These are phyloP conservation scores for Talaromyces albobiverticillius DNA, from an alignment of 2,329 filamentous ascomycete species.

Conservation along the genomic window DNA sequence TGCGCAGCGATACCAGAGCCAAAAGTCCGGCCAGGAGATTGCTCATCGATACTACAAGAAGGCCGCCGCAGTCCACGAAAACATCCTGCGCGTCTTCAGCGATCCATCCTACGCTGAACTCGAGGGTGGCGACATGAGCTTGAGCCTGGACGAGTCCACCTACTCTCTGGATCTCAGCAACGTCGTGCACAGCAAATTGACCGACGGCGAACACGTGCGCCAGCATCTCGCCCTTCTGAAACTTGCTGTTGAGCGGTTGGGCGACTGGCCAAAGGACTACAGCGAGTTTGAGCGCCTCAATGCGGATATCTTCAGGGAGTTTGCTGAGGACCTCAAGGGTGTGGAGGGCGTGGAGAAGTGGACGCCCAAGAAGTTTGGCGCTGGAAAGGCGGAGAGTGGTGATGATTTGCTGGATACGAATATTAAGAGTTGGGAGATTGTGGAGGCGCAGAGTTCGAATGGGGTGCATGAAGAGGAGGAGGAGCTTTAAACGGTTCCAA, in stretches of 20 bases:
- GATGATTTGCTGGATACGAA: conserved; percentile 27
- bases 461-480: conserved; percentile 19
- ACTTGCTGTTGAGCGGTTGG: conserved; percentile 38
- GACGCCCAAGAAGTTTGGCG: conserved; percentile 44
- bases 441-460: conserved; percentile 11
- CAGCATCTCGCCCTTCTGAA: conserved; percentile 39
- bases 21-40: conserved; percentile 32
- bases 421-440: conserved; percentile 26
- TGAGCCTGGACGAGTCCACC: conserved; percentile 21
- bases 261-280: conserved; percentile 47
- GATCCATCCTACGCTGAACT: conserved; percentile 31
- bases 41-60: conserved; percentile 40
- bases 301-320: conserved; percentile 43
- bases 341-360: conserved; percentile 49
- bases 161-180: conserved; percentile 21
- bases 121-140: conserved; percentile 23
- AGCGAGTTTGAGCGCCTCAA: conserved; percentile 49
- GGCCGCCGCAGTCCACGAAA: conserved; percentile 35
- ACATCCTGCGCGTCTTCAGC: conserved; percentile 33
- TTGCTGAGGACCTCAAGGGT: conserved; percentile 38
- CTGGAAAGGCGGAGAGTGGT: conserved; percentile 45
- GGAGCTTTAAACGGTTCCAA: conserved; percentile 15
- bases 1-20: conserved; percentile 31
- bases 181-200: conserved; percentile 17
- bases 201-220: conserved; percentile 31